Percentiles rank a stretch among this genome's conserved stretches.
Conservation (phyloP, 352 stramenopile species). For the Phytophthora constricta region DNA sequence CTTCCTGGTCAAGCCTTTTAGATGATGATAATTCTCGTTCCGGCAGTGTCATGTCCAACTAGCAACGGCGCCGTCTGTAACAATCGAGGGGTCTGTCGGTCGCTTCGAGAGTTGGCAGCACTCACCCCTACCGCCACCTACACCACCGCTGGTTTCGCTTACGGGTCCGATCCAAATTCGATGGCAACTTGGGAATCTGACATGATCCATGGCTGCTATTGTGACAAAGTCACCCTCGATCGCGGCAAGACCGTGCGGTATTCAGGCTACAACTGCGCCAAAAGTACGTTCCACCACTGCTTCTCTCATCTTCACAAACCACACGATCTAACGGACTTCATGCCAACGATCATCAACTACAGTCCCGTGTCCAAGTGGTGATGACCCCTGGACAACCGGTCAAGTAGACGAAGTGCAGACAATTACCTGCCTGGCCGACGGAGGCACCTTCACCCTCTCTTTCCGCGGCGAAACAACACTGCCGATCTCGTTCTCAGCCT, state of each 20-base stretch:
- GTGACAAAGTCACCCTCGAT: constrained; percentile 77
- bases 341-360: background rate
- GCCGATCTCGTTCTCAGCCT: constrained; percentile 40
- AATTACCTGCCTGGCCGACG: constrained; percentile 65
- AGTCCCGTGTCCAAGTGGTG: constrained; percentile 82
- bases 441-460: constrained; percentile 77
- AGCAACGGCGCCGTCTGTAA: constrained; percentile 44
- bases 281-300: constrained; percentile 40
- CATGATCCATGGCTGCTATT: constrained; percentile 87
- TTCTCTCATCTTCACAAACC: background rate
- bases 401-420: constrained; percentile 84
- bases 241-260: constrained; percentile 59
- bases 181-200: constrained; percentile 89
- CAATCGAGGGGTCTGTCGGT: constrained; percentile 52
- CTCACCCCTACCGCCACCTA: constrained; percentile 52
- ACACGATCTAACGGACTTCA: background rate
- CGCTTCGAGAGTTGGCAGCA: constrained; percentile 59
- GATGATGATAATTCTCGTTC: background rate
- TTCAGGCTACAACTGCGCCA: constrained; percentile 80
- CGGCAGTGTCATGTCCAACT: constrained; percentile 56
- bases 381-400: constrained; percentile 86
- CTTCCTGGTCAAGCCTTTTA: background rate
- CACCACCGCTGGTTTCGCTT: constrained; percentile 52
- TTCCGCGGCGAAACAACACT: constrained; percentile 79
- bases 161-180: constrained; percentile 79